Evolutionary conservation across 768 basidiomycete species (phyloP), one percentile per base, ranked within the genome.

Genomic region (Epithele typhae): DNA sequence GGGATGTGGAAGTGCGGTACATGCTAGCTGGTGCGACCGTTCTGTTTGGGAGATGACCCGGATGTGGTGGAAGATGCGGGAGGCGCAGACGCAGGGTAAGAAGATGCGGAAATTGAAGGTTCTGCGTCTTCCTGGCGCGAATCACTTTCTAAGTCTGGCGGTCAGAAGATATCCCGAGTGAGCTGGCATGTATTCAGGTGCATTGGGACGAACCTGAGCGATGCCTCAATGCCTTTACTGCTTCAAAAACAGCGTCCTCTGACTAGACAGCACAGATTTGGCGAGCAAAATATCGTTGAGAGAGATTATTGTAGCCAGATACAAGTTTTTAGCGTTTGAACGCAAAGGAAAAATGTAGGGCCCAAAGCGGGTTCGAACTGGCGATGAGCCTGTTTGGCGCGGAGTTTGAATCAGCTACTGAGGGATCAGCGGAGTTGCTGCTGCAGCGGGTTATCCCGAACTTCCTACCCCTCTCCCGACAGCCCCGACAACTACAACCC

Each of bases 121-220:
- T 7, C 21, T 36, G 12, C 27, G 34, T 12, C 22, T 53, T 1
- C 30, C 19, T 2, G 51, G 54, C 1, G 48, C 41, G 4, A 58
- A 58, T 25, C 57, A 53, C 39, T 51, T 58, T 25, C 54, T 56
- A 41, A 54, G 57, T 49, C 7, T 30, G 25, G 30, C 9, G 9
- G 30, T 32, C 30, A 32, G 9, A 9, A 9, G 9, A 32, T 9
- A 32, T 9, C 30, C 9, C 30, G 15, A 9, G 30, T 15, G 9
- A 9, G 30, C 30, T 32, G 30, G 15, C 37, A n/a, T 18, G 19
- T 12, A 19, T 18, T 10, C 17, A 37, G 19, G 7, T 19, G 19
- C 17, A 37, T 7, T n/a, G 19, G 27, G 27, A 30, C 14, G 27
- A 30, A 30, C 27, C 27, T 7, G 27, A 30, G 27, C 27, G 27